Conservation (phyloP, 139 green algal species). For the Trebouxia sp. region DNA sequence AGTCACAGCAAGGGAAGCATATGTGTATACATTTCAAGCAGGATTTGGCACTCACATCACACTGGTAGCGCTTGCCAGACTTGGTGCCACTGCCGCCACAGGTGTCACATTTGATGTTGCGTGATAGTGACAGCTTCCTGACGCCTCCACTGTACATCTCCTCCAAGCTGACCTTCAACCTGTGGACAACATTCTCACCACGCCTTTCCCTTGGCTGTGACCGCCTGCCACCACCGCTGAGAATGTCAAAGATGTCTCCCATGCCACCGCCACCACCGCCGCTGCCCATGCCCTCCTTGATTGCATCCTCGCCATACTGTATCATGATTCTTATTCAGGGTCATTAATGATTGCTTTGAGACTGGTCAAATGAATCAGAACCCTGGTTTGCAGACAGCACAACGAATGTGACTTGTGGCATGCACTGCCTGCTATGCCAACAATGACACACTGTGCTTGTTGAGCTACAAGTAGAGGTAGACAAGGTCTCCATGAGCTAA, state of each 20-base stretch:
- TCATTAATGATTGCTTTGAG: too few species aligned
- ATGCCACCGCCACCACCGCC: constrained; percentile 76
- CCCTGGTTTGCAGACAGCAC: too few species aligned
- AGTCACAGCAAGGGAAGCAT: neutral
- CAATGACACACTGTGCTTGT: too few species aligned
- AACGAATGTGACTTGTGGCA: too few species aligned
- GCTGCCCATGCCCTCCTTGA: constrained; percentile 93
- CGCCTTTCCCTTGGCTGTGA: constrained; percentile 64
- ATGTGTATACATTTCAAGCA: neutral
- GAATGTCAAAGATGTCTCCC: constrained; percentile 93
- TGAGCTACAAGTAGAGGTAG: too few species aligned
- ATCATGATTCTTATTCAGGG: neutral
- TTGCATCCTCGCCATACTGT: constrained; percentile 98
- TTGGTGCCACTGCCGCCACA: constrained; percentile 92
- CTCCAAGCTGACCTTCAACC: constrained; percentile 86
- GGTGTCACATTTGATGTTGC: constrained; percentile 86
- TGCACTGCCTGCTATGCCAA: too few species aligned
- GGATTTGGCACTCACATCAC: constrained; percentile 50
- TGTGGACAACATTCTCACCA: constrained; percentile 95
- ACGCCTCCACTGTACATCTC: constrained; percentile 90
- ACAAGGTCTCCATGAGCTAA: too few species aligned
- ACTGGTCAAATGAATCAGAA: too few species aligned
- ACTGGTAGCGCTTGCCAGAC: constrained; percentile 80
- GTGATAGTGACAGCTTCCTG: constrained; percentile 92
- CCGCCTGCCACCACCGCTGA: constrained; percentile 74